Evolutionary conservation across 2,329 filamentous ascomycete genomes (phyloP).

Genomic region (Fusarium longipes): DNA sequence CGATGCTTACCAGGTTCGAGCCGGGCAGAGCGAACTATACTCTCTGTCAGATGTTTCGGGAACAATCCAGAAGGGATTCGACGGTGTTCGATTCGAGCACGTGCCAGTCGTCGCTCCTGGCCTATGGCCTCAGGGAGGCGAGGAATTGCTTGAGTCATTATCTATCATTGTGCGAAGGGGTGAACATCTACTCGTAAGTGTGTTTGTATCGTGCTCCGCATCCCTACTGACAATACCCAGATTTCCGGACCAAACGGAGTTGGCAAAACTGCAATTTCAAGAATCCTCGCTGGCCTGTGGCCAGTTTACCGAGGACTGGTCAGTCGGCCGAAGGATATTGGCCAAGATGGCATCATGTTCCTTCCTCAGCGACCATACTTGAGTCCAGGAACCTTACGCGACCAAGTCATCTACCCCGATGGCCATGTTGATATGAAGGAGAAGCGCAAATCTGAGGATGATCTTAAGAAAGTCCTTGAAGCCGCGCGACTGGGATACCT

Average conservation of each 20-base stretch:
- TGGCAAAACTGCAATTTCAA: conserved; percentile 88
- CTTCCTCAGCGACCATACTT: conserved; percentile 94
- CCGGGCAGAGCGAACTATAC: conserved; percentile 80
- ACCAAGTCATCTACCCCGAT: conserved; percentile 98
- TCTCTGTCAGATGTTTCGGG: conserved; percentile 93
- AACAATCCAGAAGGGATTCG: conserved; percentile 93
- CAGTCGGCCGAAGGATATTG: conserved; percentile 82
- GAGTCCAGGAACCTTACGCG: conserved; percentile 89
- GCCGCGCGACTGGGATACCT: conserved; percentile 89
- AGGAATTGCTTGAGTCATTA: conserved; percentile 88
- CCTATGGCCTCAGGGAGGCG: conserved; percentile 88
- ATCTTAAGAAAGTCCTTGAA: conserved; percentile 82
- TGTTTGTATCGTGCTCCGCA: neutral
- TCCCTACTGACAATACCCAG: conserved; percentile 47
- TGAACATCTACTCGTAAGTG: conserved; percentile 81
- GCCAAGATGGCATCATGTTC: conserved; percentile 97
- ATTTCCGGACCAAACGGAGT: conserved; percentile 96
- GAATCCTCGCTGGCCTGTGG: conserved; percentile 93
- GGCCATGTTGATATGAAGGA: conserved; percentile 94
- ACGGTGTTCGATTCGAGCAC: conserved; percentile 91
- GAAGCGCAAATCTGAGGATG: conserved; percentile 79
- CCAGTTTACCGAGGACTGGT: conserved; percentile 94
- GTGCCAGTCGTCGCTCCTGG: conserved; percentile 92
- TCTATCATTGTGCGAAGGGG: conserved; percentile 90
- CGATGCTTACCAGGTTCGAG: conserved; percentile 80